phyloP scores from a whole-genome alignment of 2,329 filamentous ascomycete genomes.

The Clonostachys rosea region DNA sequence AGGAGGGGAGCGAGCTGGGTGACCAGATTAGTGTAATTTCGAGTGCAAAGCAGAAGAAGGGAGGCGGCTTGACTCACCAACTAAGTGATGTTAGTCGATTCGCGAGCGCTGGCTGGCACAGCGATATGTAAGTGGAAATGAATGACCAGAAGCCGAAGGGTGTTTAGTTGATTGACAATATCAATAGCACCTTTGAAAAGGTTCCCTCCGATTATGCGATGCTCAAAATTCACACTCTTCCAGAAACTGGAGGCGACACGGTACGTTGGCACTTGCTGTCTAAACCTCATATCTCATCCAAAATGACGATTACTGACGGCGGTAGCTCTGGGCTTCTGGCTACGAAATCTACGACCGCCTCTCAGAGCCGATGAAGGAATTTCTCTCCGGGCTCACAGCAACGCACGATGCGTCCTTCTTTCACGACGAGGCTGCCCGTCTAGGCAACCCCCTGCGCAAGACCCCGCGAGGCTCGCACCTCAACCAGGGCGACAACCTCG shows the following conservation, averaged over 20 bases:
- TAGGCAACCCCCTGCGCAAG: conserved; percentile 38
- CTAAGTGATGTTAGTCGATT: conserved; percentile 43
- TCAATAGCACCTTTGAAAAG: conserved; percentile 45
- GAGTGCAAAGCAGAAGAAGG: conserved; percentile 49
- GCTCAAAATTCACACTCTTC: conserved; percentile 51
- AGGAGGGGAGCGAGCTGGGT: conserved; percentile 45
- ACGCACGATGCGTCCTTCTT: conserved; percentile 28
- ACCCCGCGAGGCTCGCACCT: conserved; percentile 47
- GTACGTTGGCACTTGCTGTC: neutral
- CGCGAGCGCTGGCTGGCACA: conserved; percentile 37
- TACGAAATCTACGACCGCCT: conserved; percentile 55
- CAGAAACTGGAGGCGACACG: conserved; percentile 53
- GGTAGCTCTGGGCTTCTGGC: conserved; percentile 53
- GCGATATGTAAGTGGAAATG: conserved; percentile 38
- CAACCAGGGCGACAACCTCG: conserved; percentile 48
- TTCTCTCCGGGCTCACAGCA: conserved; percentile 35
- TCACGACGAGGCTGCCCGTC: conserved; percentile 38
- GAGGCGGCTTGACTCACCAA: conserved; percentile 44
- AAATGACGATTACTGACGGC: too few species aligned
- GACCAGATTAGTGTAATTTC: conserved; percentile 54
- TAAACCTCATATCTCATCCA: too few species aligned
- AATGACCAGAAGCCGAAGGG: too few species aligned
- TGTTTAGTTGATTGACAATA: neutral
- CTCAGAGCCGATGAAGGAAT: conserved; percentile 37
- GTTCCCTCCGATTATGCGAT: conserved; percentile 56